Percentiles rank a stretch among this genome's conserved stretches.
These are phyloP conservation scores for Coelastrella sp. DNA, from an alignment of 139 green algal species.

Conservation along the genomic window DNA sequence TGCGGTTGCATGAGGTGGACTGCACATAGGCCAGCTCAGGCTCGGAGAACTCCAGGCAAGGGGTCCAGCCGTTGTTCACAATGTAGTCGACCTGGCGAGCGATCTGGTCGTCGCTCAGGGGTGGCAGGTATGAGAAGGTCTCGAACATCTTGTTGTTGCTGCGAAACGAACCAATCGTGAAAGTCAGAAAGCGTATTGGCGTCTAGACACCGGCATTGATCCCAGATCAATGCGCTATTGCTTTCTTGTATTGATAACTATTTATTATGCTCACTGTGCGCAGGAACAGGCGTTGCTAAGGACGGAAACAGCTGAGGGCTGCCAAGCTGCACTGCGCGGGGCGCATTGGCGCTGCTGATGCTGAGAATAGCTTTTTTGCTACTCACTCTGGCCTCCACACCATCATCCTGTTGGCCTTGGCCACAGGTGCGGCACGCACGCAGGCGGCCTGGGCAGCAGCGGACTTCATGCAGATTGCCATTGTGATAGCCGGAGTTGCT, in stretches of 20 bases:
- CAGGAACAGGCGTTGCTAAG: not conserved
- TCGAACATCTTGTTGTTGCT: slow-evolving; percentile 90
- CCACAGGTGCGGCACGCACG: slow-evolving; percentile 63
- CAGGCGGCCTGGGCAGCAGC: not conserved
- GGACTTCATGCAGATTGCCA: slow-evolving; percentile 44
- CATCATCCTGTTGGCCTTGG: slow-evolving; percentile 78
- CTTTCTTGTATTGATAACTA: no score
- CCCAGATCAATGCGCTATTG: no score
- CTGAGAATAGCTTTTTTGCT: not conserved
- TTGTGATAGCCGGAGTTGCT: slow-evolving; percentile 29
- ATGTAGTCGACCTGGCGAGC: slow-evolving; percentile 97
- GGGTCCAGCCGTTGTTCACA: slow-evolving; percentile 90
- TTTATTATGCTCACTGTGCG: no score
- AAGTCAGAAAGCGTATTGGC: not conserved
- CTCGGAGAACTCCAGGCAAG: slow-evolving; percentile 97
- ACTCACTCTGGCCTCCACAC: slow-evolving; percentile 83
- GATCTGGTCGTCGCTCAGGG: slow-evolving; percentile 93
- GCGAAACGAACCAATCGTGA: slow-evolving; percentile 30
- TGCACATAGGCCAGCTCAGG: slow-evolving; percentile 80
- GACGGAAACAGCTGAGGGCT: not conserved
- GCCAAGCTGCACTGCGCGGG: not conserved
- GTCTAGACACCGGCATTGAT: not conserved
- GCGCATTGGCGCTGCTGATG: not conserved
- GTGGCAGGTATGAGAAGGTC: slow-evolving; percentile 99
- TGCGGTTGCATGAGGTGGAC: slow-evolving; percentile 73